Base-by-base conservation (phyloP, 495 filamentous ascomycete genomes). In the Hypoxylon crocopeplum region DNA sequence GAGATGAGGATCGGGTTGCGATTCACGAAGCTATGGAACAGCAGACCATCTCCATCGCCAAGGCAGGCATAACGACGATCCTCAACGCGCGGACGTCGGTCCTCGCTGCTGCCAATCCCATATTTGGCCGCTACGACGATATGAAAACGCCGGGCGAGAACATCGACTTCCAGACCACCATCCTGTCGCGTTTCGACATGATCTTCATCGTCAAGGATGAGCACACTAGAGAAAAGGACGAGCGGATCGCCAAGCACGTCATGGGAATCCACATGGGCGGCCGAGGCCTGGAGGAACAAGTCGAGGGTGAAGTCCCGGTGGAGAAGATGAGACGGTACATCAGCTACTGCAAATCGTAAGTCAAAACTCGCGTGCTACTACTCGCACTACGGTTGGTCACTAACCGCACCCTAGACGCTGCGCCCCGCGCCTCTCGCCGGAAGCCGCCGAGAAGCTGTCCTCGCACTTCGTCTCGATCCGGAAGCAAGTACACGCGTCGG, bases 21-120 rank as follows among this genome's bases (percentile, higher is more conserved):
- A 99, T 99, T 72, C 95, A 99, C 81, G 95, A 99, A 83, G 95
- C 95, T 53, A 99, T 99, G 95, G 95, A 99, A 69, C 95, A 99
- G 75, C 95, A 99, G 74, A 99, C 95, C 5, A 99, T 99, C 53
- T 99, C 95, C 7, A 98, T 99, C 66, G 95, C 95, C 59, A 99
- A 99, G 75, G 95, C 95, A 3, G 95, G 95, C 67, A 98, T 99
- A 66, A 99, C 95, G 12, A 99, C 95, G 1, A 98, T 99, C 57
- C 83, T 99, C 19, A 99, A 99, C 70, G 92, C 95, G 1, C 80
- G 95, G 48, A 98, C 95, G 0, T 96, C 91, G 1, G 95, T 99
- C 2, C 82, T 99, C 16, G 95, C 95, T 6, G 95, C 95, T 6
- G 95, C 95, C 17, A 99, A 99, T 74, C 95, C 95, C 12, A 90